These are phyloP conservation scores for Parafenestella ontariensis DNA, from an alignment of 2,329 filamentous ascomycete genomes.

Conservation along the genomic window DNA sequence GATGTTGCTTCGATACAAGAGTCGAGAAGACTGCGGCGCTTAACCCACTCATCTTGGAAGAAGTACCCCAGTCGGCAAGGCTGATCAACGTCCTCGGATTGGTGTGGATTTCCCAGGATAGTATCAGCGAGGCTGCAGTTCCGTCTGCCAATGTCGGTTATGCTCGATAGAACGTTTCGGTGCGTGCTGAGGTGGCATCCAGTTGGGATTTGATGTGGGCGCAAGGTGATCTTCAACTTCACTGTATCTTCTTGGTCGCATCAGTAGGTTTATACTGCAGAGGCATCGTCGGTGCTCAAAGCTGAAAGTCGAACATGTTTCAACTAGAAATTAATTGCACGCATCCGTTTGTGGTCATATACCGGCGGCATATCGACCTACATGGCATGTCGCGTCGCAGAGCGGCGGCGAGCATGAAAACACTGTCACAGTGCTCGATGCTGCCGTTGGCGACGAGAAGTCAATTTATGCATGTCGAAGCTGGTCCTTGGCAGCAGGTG, in stretches of 20 bases:
- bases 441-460: conserved; percentile 14
- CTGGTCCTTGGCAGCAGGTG: conserved; percentile 16
- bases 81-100: not conserved
- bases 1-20: not conserved
- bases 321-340: not conserved
- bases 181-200: not conserved
- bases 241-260: no score
- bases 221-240: no score
- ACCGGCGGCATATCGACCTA: not conserved
- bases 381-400: not conserved
- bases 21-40: not conserved
- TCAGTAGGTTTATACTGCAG: not conserved
- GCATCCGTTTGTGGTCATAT: not conserved
- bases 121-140: not conserved
- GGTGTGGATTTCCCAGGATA: not conserved
- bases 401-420: not conserved
- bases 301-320: not conserved
- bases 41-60: not conserved
- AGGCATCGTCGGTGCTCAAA: not conserved
- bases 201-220: no score
- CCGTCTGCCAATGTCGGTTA: not conserved
- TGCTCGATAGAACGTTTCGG: not conserved
- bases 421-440: not conserved
- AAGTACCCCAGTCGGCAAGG: not conserved
- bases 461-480: conserved; percentile 15